Evolutionary conservation across 75 land plant genomes (phyloP).

Genomic region (Selaginella tamariscina): DNA sequence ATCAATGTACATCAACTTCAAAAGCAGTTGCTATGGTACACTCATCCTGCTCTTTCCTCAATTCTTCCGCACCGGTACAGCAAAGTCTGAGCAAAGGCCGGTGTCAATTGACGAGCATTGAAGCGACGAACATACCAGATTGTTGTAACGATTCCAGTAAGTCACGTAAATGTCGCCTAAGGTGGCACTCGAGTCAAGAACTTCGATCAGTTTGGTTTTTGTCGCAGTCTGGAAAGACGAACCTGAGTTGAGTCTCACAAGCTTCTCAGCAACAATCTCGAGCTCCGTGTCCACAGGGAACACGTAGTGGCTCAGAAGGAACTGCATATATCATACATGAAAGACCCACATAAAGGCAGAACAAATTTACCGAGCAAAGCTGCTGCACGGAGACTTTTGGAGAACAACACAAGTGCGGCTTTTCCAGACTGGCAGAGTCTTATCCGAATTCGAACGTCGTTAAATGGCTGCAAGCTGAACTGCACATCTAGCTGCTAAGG

Average conservation of each 20-base stretch:
- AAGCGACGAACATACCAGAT: not conserved
- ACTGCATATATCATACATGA: conserved; percentile 7
- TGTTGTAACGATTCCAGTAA: conserved; percentile 14
- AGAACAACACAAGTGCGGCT: conserved; percentile 2
- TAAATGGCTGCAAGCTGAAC: conserved; percentile 1
- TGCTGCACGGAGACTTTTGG: conserved; percentile 32
- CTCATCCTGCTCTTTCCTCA: not conserved
- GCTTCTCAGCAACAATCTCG: conserved; percentile 12
- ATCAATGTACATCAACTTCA: too few relatives aligned
- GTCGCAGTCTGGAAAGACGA: too few relatives aligned
- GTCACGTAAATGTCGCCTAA: conserved; percentile 6
- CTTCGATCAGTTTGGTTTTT: too few relatives aligned
- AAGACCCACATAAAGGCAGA: not conserved
- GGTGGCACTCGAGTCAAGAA: conserved; percentile 10
- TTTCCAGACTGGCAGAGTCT: not conserved
- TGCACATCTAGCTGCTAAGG: not conserved
- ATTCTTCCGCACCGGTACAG: conserved; percentile 7
- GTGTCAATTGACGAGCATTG: not conserved
- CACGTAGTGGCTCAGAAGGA: conserved; percentile 7
- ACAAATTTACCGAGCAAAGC: conserved; percentile 25
- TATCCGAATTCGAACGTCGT: not conserved
- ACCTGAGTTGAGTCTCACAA: too few relatives aligned
- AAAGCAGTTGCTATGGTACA: conserved; percentile 3
- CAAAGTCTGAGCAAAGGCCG: conserved; percentile 5
- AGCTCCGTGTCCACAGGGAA: not conserved